phyloP scores from a whole-genome alignment of 2,329 filamentous ascomycete species.

The Ilyonectria mors-panacis region DNA sequence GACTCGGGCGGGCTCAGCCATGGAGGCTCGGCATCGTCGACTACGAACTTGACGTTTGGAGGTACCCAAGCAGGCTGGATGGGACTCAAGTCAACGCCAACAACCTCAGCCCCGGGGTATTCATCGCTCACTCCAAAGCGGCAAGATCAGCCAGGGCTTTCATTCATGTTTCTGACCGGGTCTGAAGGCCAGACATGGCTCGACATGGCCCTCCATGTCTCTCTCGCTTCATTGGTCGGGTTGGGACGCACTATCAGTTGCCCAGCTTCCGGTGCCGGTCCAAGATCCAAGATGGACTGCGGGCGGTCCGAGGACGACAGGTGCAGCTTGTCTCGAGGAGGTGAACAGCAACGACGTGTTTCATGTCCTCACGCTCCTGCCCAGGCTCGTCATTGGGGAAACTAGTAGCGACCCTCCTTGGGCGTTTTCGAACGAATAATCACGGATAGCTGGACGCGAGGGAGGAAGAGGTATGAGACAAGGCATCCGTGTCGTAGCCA shows the following conservation, averaged over 20 bases:
- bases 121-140: conserved; percentile 48
- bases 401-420: conserved; percentile 53
- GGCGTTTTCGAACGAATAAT: conserved; percentile 57
- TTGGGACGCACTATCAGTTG: conserved; percentile 55
- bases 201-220: neutral
- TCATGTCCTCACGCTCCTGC: conserved; percentile 59
- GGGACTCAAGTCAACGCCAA: conserved; percentile 56
- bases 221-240: neutral
- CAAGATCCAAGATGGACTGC: conserved; percentile 57
- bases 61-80: conserved; percentile 56
- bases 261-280: conserved; percentile 56
- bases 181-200: neutral
- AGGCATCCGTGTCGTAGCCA: neutral
- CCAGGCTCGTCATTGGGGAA: conserved; percentile 59
- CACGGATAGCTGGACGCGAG: conserved; percentile 46
- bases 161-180: neutral
- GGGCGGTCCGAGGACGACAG: conserved; percentile 57
- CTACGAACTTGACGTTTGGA: conserved; percentile 54
- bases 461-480: neutral
- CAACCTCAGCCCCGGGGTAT: conserved; percentile 53
- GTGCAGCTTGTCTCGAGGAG: conserved; percentile 55
- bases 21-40: conserved; percentile 50
- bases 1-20: conserved; percentile 42
- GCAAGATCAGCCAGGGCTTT: conserved; percentile 6
- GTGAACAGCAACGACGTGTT: conserved; percentile 54